phyloP scores from a whole-genome alignment of 805 yeast species.

The Suhomyces prunicola region DNA sequence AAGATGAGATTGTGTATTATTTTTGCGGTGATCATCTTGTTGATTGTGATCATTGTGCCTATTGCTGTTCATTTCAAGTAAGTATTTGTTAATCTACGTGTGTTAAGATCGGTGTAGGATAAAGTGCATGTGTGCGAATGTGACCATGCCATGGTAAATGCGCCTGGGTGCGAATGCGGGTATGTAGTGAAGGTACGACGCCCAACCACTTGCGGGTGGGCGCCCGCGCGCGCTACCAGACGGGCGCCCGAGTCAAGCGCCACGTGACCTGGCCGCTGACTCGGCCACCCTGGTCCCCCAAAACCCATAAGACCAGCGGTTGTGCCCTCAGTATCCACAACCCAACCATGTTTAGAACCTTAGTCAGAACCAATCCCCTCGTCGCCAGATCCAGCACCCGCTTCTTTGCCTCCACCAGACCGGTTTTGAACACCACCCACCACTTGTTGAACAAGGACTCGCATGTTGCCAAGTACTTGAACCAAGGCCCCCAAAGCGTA shows the following conservation, averaged over 20 bases:
- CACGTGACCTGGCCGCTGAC: too few species aligned
- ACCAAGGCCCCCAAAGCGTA: slow-evolving; percentile 45
- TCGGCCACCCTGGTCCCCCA: too few species aligned
- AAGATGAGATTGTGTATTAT: slow-evolving; percentile 92
- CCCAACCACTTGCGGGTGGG: too few species aligned
- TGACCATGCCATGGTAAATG: too few species aligned
- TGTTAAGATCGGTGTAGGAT: too few species aligned
- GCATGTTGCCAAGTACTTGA: slow-evolving; percentile 36
- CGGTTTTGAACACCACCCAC: slow-evolving; percentile 24
- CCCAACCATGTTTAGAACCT: slow-evolving; percentile 8
- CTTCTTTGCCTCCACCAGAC: slow-evolving; percentile 12
- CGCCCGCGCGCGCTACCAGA: too few species aligned
- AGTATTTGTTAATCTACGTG: background rate
- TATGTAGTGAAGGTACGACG: too few species aligned
- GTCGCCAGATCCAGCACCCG: slow-evolving; percentile 7
- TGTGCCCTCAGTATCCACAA: too few species aligned
- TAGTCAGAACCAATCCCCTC: slow-evolving; percentile 6
- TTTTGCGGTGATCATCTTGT: slow-evolving; percentile 69
- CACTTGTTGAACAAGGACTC: slow-evolving; percentile 38
- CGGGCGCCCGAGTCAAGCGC: too few species aligned
- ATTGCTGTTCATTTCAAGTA: slow-evolving; percentile 81
- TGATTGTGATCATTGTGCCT: slow-evolving; percentile 88
- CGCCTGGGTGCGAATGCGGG: too few species aligned
- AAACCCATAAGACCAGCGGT: too few species aligned
- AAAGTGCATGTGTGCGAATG: too few species aligned